Percentiles rank a stretch among this genome's conserved stretches.
phyloP scores from a whole-genome alignment of 495 filamentous ascomycete species.

The Hyaloscypha finlandica region DNA sequence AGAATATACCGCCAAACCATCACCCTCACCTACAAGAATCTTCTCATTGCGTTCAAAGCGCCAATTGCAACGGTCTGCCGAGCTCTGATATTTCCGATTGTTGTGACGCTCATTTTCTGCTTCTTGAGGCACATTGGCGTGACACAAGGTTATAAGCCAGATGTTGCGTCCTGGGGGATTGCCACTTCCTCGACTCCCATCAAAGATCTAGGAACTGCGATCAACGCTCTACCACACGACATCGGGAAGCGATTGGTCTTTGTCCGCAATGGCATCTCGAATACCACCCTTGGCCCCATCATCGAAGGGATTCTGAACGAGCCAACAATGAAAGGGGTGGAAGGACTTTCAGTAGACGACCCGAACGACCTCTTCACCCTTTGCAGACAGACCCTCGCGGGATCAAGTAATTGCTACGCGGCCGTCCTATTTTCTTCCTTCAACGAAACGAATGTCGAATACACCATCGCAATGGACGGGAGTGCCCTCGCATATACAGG shows the following conservation, averaged over 20 bases:
- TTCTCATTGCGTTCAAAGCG: constrained; percentile 29
- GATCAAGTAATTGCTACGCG: constrained; percentile 28
- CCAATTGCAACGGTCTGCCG: constrained; percentile 20
- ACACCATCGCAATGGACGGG: constrained; percentile 25
- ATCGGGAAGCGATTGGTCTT: constrained; percentile 22
- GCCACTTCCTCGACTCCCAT: constrained; percentile 11
- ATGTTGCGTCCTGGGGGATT: constrained; percentile 10
- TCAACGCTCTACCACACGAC: neutral
- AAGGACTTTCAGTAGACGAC: constrained; percentile 8
- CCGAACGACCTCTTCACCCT: constrained; percentile 24
- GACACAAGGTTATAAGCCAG: neutral
- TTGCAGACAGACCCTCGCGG: constrained; percentile 22
- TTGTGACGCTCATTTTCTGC: constrained; percentile 22
- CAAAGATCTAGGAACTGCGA: constrained; percentile 19
- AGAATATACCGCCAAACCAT: constrained; percentile 28
- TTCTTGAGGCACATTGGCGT: constrained; percentile 18
- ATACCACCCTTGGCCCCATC: constrained; percentile 16
- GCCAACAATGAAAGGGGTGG: constrained; percentile 6
- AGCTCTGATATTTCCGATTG: constrained; percentile 29
- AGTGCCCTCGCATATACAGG: neutral
- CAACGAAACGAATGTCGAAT: constrained; percentile 28
- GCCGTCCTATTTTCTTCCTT: constrained; percentile 23
- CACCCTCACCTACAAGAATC: constrained; percentile 29
- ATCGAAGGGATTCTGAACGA: constrained; percentile 20
- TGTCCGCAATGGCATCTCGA: constrained; percentile 25